phyloP scores from a whole-genome alignment of 1,139 yeast genomes.

The Kodamaea anthophila region DNA sequence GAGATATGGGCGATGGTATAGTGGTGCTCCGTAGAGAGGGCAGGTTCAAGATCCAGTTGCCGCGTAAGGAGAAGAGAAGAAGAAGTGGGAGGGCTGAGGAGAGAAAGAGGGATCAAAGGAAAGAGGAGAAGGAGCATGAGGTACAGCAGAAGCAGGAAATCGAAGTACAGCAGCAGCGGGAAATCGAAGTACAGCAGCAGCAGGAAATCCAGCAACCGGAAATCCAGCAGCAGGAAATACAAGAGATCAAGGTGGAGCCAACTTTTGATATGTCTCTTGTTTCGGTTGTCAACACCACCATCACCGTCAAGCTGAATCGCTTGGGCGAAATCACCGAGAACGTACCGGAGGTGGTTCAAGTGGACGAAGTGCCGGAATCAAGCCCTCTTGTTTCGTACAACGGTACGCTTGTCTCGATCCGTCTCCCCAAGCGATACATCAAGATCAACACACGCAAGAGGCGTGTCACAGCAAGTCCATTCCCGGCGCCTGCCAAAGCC shows the following conservation, averaged over 20 bases:
- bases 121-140: not conserved
- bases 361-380: not conserved
- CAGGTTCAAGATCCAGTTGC: conserved; percentile 38
- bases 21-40: conserved; percentile 41
- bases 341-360: too few relatives aligned
- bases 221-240: too few relatives aligned
- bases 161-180: too few relatives aligned
- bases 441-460: conserved; percentile 21
- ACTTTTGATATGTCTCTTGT: too few relatives aligned
- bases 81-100: not conserved
- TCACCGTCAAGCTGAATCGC: too few relatives aligned
- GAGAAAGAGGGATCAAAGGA: not conserved
- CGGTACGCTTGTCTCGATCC: conserved; percentile 2
- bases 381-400: not conserved
- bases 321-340: too few relatives aligned
- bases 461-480: conserved; percentile 15
- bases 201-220: too few relatives aligned
- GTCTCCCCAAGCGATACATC: conserved; percentile 17
- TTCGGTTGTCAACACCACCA: too few relatives aligned
- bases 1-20: conserved; percentile 41
- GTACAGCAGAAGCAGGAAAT: too few relatives aligned
- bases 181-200: too few relatives aligned
- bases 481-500: conserved; percentile 11
- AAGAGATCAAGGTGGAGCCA: too few relatives aligned
- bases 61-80: conserved; percentile 5